Evolutionary conservation across 2,329 filamentous ascomycete species (phyloP), one percentile per base, ranked within the genome.

Genomic region (Colletotrichum musicola): DNA sequence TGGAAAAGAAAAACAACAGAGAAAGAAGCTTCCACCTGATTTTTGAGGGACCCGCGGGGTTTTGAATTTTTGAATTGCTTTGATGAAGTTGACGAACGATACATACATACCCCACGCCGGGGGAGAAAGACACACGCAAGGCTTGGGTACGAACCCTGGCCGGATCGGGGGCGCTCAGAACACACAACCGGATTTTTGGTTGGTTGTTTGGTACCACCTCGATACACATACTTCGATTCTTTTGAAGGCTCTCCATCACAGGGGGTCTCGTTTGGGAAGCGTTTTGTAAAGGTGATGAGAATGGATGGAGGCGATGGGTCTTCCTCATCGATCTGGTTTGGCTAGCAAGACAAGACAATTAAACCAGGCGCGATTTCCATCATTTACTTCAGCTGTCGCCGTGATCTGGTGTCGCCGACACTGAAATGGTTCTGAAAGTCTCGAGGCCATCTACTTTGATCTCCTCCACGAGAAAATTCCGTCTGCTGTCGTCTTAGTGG

Each of bases 71-170:
- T 54, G 25, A 38, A 27, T 61, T 59, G n/a, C 18, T 47, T 46
- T 69, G n/a, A 69, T 40, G 67, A 69, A 44, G 57, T 47, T 69
- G 63, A 69, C 59, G 67, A 69, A 54, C 60, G 18, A 25, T 58
- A 69, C 35, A 69, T 58, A 68, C 63, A 62, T 38, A 51, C 57
- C 50, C 42, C 56, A 42, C 16, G 44, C 38, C 9, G 46, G 14
- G 44, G 35, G 22, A 51, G 35, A 30, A 51, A 20, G 18, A 51
- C 22, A 42, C 16, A 50, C 4, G n/a, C n/a, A n/a, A n/a, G 30
- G 18, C 30, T 46, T 30, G 50, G 40, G 7, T 22, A 14, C 12
- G 14, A 6, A 22, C 4, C 14, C 40, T 16, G 38, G 20, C 16
- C 30, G 46, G 16, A 20, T 58, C 61, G 20, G 38, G 62, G 47